Evolutionary conservation across 192 early-diverging fungal genomes (phyloP), one percentile per base, ranked within the genome.

Genomic region (Gonapodya sp.): DNA sequence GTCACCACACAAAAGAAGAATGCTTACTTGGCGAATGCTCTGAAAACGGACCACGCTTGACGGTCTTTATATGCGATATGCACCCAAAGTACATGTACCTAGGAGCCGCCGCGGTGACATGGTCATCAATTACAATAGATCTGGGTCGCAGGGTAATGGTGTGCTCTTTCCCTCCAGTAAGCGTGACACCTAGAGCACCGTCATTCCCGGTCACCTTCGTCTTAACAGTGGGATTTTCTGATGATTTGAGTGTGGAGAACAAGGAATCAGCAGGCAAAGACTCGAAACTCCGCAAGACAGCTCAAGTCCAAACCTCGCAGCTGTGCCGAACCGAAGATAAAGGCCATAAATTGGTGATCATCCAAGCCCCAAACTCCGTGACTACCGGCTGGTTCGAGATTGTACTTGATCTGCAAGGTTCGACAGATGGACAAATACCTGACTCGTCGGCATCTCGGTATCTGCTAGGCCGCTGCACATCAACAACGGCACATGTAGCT

Each of bases 281-380:
- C 30, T 77, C 8, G 75, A 16, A 72, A 16, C 64, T 16, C 16
- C 30, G 64, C 16, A 30, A 72, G 16, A 0, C 18, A 34, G 64
- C 16, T 16, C 64, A 30, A 30, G 64, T 18, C 64, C 75, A 16
- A 16, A 92, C 91, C 91, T 77, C 89, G 85, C 35, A 98, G 87
- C 84, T 98, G 96, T 16, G 93, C 91, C 16, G 94, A 87, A 1
- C 96, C 97, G 89, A 97, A 98, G 77, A 96, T 64, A 84, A 96
- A 99, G 1, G 97, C 96, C 84, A 99, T 84, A 81, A 98, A 98
- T 80, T 99, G 96, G 85, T 96, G 97, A 83, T 99, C 97, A 81
- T 99, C 96, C 46, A 99, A 88, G 0, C 97, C 97, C 97, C 97
- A 99, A n/a, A 99, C 97, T 78, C 97, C 97, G 80, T 99, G 97